These are phyloP conservation scores for Sporothrix protearum DNA, from an alignment of 2,329 filamentous ascomycete genomes.

Conservation along the genomic window DNA sequence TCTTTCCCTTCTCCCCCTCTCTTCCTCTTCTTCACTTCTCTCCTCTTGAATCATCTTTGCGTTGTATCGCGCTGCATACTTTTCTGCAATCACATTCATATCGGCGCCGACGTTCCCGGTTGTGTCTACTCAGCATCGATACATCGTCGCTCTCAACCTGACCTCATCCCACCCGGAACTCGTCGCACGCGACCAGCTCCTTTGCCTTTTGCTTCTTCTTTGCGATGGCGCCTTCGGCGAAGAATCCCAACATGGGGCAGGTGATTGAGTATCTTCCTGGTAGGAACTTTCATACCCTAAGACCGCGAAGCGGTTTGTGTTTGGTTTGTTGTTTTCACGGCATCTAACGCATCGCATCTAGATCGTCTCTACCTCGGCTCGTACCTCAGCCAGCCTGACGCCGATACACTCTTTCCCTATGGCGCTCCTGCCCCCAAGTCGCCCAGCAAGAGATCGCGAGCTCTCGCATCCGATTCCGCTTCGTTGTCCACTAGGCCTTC, in stretches of 20 bases:
- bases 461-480: slow-evolving; percentile 45
- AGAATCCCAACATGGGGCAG: slow-evolving; percentile 68
- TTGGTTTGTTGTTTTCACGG: slow-evolving; percentile 7
- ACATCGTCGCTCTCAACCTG: background rate
- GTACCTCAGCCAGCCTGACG: slow-evolving; percentile 76
- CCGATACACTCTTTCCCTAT: slow-evolving; percentile 83
- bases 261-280: slow-evolving; percentile 95
- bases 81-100: slow-evolving; percentile 3
- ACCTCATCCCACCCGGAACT: background rate
- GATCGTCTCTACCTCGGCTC: slow-evolving; percentile 94
- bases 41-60: background rate
- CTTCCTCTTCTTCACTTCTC: slow-evolving; percentile 17
- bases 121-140: slow-evolving; percentile 7
- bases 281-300: slow-evolving; percentile 45
- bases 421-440: slow-evolving; percentile 57
- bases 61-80: background rate
- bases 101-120: background rate
- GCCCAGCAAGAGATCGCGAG: slow-evolving; percentile 71
- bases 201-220: background rate
- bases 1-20: background rate
- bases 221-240: slow-evolving; percentile 50
- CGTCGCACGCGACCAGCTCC: slow-evolving; percentile 21
- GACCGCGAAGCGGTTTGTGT: slow-evolving; percentile 20
- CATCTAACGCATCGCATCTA: slow-evolving; percentile 41
- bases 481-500: slow-evolving; percentile 35